Evolutionary conservation across 495 filamentous ascomycete genomes (phyloP).

Genomic region (Penicillium samsonianum): DNA sequence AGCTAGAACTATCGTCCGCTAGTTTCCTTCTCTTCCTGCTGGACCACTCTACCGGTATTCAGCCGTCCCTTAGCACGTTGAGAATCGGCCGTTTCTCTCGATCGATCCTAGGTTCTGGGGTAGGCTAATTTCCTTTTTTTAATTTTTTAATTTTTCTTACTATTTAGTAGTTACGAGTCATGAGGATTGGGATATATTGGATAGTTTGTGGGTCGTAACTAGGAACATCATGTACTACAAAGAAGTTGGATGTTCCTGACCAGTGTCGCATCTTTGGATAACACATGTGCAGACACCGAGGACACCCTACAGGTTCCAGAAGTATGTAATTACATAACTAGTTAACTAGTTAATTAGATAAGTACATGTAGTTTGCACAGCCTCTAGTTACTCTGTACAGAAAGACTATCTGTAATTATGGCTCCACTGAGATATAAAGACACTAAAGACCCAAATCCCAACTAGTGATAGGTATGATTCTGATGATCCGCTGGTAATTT

Average conservation of each 20-base stretch:
- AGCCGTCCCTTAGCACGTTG: conserved; percentile 9
- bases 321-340: no score
- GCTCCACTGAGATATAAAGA: no score
- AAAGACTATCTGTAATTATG: no score
- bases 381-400: not conserved
- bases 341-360: no score
- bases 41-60: not conserved
- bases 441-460: not conserved
- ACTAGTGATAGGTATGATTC: conserved; percentile 35
- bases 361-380: not conserved
- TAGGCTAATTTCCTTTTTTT: conserved; percentile 24
- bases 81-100: conserved; percentile 12
- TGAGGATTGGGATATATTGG: not conserved
- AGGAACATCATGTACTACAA: not conserved
- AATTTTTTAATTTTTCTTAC: not conserved
- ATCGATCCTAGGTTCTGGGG: conserved; percentile 30
- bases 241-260: not conserved
- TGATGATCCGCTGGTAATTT: conserved; percentile 50
- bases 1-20: conserved; percentile 7
- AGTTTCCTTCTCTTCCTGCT: not conserved
- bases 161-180: not conserved
- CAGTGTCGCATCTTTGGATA: not conserved
- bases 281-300: not conserved
- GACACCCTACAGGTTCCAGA: not conserved
- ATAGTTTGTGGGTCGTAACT: not conserved